phyloP scores from a whole-genome alignment of 176 grass and related monocot genomes.

The Saccharum spontaneum region DNA sequence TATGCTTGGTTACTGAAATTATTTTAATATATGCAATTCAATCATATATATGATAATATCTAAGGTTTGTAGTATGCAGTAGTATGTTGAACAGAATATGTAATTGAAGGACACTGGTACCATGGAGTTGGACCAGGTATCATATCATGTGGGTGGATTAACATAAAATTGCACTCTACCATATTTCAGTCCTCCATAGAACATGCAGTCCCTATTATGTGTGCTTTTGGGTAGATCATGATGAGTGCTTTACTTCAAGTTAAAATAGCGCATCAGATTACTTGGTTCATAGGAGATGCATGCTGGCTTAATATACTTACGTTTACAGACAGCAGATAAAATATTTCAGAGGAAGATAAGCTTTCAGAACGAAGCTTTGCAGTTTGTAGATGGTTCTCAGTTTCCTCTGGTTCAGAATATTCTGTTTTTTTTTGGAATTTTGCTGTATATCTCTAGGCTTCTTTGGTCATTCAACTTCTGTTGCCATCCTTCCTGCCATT shows the following conservation, averaged over 20 bases:
- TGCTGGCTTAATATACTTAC: slow-evolving; percentile 37
- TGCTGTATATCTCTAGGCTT: slow-evolving; percentile 14
- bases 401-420: slow-evolving; percentile 27
- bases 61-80: not conserved
- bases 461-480: slow-evolving; percentile 14
- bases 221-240: not conserved
- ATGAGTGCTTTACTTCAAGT: not conserved
- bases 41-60: not conserved
- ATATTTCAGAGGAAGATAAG: slow-evolving; percentile 42
- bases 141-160: slow-evolving; percentile 1
- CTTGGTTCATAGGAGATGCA: not conserved
- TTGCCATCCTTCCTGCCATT: slow-evolving; percentile 29
- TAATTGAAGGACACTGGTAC: not conserved
- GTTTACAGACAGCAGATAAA: slow-evolving; percentile 47
- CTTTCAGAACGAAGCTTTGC: slow-evolving; percentile 34
- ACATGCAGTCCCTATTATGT: not conserved
- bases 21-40: not conserved
- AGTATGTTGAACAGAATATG: not conserved
- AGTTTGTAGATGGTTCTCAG: slow-evolving; percentile 17
- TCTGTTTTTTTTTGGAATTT: slow-evolving; percentile 24
- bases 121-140: not conserved
- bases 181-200: not conserved
- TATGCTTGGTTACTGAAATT: not conserved
- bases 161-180: not conserved
- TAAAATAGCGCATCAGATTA: not conserved